These are phyloP conservation scores for Hericium alpestre DNA, from an alignment of 768 basidiomycete species.

Conservation along the genomic window DNA sequence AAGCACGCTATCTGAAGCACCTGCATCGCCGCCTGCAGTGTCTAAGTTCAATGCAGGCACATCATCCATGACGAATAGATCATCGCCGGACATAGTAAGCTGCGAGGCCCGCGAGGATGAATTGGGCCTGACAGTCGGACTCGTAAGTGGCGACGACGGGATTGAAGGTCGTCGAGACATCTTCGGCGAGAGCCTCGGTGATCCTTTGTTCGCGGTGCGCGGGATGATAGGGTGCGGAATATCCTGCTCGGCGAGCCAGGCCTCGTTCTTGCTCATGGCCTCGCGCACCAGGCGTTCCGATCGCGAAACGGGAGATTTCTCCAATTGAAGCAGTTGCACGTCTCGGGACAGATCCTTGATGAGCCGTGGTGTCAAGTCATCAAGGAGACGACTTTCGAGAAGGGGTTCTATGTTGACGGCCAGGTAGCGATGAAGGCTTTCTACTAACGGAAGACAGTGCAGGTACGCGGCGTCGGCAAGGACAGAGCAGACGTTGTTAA, in stretches of 20 bases:
- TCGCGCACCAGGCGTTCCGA: slow-evolving; percentile 37
- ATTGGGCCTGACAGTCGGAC: slow-evolving; percentile 19
- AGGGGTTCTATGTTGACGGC: slow-evolving; percentile 77
- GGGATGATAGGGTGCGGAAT: slow-evolving; percentile 47
- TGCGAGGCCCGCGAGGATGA: slow-evolving; percentile 12
- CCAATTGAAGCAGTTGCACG: slow-evolving; percentile 46
- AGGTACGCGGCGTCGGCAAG: slow-evolving; percentile 76
- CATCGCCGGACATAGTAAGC: slow-evolving; percentile 35
- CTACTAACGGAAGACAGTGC: slow-evolving; percentile 57
- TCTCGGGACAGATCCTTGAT: slow-evolving; percentile 57
- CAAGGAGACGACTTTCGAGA: slow-evolving; percentile 71
- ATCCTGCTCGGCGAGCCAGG: slow-evolving; percentile 66
- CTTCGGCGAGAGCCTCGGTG: slow-evolving; percentile 24
- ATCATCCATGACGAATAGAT: slow-evolving; percentile 82
- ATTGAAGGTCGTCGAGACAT: slow-evolving; percentile 10
- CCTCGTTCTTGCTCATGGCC: slow-evolving; percentile 43
- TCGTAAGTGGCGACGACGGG: slow-evolving; percentile 18
- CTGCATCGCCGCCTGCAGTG: slow-evolving; percentile 1
- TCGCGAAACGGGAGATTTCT: slow-evolving; percentile 58
- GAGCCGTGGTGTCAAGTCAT: slow-evolving; percentile 56
- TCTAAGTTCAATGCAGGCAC: slow-evolving; percentile 19
- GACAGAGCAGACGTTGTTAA: slow-evolving; percentile 70
- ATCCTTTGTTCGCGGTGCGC: slow-evolving; percentile 16
- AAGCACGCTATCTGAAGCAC: neutral
- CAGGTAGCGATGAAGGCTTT: slow-evolving; percentile 71